Evolutionary conservation across 2,329 filamentous ascomycete genomes (phyloP).

Genomic region (Scleromitrula shiraiana): DNA sequence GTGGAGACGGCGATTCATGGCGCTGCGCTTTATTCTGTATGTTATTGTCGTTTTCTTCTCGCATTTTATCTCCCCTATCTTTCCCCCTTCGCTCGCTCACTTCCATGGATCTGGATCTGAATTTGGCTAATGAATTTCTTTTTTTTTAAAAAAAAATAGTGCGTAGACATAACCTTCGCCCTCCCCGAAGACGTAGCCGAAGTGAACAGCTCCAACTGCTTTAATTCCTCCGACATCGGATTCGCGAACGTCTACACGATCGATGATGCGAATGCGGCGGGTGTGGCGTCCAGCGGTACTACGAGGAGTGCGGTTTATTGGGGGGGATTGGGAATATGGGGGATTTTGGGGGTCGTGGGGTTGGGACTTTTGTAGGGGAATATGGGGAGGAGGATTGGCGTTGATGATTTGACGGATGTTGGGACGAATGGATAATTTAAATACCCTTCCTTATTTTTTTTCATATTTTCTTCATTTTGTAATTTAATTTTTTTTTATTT

Average conservation of each 20-base stretch:
- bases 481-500: too few relatives aligned
- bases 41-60: slow-evolving; percentile 9
- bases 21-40: slow-evolving; percentile 55
- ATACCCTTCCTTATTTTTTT: too few relatives aligned
- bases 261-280: slow-evolving; percentile 26
- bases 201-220: slow-evolving; percentile 79
- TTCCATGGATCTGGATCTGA: too few relatives aligned
- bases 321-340: neutral
- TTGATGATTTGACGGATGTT: neutral
- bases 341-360: neutral
- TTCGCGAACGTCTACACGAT: slow-evolving; percentile 56
- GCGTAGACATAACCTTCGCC: slow-evolving; percentile 88
- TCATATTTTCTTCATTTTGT: too few relatives aligned
- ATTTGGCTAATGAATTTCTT: too few relatives aligned
- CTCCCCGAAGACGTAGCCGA: slow-evolving; percentile 68
- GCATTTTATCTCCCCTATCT: neutral
- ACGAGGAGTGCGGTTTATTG: neutral
- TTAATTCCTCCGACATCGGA: slow-evolving; percentile 50
- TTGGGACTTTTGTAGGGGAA: neutral
- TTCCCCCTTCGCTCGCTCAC: too few relatives aligned
- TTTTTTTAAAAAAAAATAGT: too few relatives aligned
- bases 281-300: neutral
- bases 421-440: too few relatives aligned
- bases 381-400: too few relatives aligned
- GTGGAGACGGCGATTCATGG: slow-evolving; percentile 79